Evolutionary conservation across 257 asterid genomes (phyloP).

Genomic region (Primulina eburnea): DNA sequence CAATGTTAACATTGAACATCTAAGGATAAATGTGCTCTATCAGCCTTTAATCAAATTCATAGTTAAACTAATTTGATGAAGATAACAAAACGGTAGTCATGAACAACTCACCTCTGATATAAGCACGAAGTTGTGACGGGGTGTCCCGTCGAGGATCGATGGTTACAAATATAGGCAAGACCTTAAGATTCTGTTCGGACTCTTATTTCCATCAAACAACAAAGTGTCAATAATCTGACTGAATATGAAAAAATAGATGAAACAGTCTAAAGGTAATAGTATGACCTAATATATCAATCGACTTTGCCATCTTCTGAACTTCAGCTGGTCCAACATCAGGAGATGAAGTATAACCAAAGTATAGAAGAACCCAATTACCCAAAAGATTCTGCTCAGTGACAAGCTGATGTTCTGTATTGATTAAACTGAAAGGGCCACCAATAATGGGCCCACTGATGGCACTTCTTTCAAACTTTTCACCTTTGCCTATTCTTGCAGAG

Average conservation of each 20-base stretch:
- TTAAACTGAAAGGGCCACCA: conserved; percentile 88
- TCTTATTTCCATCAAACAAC: conserved; percentile 41
- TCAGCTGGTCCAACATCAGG: conserved; percentile 98
- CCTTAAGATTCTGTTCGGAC: conserved; percentile 62
- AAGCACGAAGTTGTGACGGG: conserved; percentile 80
- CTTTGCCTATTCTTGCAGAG: conserved; percentile 55
- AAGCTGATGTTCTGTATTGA: conserved; percentile 56
- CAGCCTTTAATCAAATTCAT: neutral
- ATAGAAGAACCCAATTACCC: conserved; percentile 89
- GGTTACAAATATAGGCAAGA: conserved; percentile 86
- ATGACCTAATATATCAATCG: conserved; percentile 66
- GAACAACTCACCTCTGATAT: conserved; percentile 61
- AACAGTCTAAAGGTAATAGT: conserved; percentile 21
- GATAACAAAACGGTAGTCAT: conserved; percentile 13
- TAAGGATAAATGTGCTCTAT: neutral
- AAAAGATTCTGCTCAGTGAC: conserved; percentile 76
- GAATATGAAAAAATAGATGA: conserved; percentile 3
- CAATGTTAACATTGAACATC: neutral
- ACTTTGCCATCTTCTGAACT: conserved; percentile 80
- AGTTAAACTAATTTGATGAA: neutral
- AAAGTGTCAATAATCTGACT: conserved; percentile 22
- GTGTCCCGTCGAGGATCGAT: conserved; percentile 96
- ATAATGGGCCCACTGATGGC: conserved; percentile 77
- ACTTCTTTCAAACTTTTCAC: conserved; percentile 82
- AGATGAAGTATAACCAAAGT: conserved; percentile 91